Base-by-base conservation (phyloP, 306 rosid genomes). In the Chamaecrista fasciculata region DNA sequence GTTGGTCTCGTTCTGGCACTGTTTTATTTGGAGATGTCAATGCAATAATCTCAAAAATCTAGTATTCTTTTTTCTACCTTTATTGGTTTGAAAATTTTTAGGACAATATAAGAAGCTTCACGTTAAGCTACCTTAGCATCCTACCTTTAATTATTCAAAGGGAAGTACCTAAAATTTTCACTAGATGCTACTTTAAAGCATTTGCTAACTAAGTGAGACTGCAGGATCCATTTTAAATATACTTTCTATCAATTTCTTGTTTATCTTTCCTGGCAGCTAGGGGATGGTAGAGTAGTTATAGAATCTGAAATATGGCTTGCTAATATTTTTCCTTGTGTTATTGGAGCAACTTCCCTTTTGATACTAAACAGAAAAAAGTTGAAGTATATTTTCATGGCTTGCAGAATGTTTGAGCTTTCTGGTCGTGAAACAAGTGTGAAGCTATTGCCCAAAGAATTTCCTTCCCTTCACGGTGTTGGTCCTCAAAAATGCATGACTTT, bases 401-500 rank as follows among this genome's bases (percentile, higher is more conserved):
- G 71, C 84, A 93, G 98, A 78, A 67, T 76, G 53, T 83, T 93
- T 69, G 98, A 93, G 83, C 50, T 92, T 44, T 75, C 72, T 37
- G 56, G 86, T 61, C 48, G 16, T 67, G 96, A 86, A 74, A 76
- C 84, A 76, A 73, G 71, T 29, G 25, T 81, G 62, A 88, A 84
- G 84, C 83, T 93, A 59, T 64, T 87, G 94, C 76, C 76, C 59
- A 90, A 84, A 82, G 84, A 86, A 46, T 59, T 85, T 66, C 50
- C 82, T 48, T 76, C 90, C 70, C 80, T 90, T 21, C 75, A 79
- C 66, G 84, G 57, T 44, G 71, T 86, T 26, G 86, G 96, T 69
- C 87, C 87, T 20, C 96, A 88, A 74, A 90, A 76, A 43, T 86
- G 98, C 76, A 56, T 94, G 23, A 63, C 86, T 71, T 90, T 94